Conservation (phyloP, 192 early-diverging fungal genomes). For the Gryganskiella cystojenkinii region DNA sequence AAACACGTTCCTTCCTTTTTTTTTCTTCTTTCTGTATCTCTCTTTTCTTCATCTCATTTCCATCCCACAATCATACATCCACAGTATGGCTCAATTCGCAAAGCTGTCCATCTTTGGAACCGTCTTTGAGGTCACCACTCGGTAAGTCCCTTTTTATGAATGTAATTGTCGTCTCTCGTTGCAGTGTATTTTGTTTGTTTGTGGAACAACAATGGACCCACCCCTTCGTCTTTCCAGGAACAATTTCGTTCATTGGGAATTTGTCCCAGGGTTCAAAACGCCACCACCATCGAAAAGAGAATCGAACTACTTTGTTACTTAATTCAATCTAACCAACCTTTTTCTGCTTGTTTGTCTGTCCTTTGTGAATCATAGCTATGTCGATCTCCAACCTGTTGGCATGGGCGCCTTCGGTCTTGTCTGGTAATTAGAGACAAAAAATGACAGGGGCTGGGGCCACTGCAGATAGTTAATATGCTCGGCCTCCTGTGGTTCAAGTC, state of each 20-base stretch:
- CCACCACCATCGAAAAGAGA: too few species aligned
- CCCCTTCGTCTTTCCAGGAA: too few species aligned
- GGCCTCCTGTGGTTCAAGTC: too few species aligned
- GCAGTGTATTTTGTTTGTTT: neutral
- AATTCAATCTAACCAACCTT: too few species aligned
- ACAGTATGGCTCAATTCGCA: constrained; percentile 81
- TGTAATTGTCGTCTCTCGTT: too few species aligned
- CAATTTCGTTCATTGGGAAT: too few species aligned
- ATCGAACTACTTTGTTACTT: too few species aligned
- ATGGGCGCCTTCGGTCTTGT: constrained; percentile 99
- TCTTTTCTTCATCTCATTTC: constrained; percentile 2
- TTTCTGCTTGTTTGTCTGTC: too few species aligned
- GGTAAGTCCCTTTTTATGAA: too few species aligned
- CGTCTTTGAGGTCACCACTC: constrained; percentile 84
- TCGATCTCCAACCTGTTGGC: constrained; percentile 92
- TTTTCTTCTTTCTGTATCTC: neutral
- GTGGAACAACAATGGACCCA: neutral
- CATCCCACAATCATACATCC: neutral
- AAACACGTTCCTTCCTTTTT: neutral
- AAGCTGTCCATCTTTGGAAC: constrained; percentile 86
- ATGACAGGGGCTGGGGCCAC: too few species aligned
- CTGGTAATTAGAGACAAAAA: constrained; percentile 66
- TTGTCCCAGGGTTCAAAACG: too few species aligned
- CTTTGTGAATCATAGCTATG: constrained; percentile 68
- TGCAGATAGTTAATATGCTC: neutral